A percentile compares a stretch with the other conserved stretches of the same genome.
These are phyloP conservation scores for Colletotrichum chlorophyti DNA, from an alignment of 2,329 filamentous ascomycete genomes.

Conservation along the genomic window DNA sequence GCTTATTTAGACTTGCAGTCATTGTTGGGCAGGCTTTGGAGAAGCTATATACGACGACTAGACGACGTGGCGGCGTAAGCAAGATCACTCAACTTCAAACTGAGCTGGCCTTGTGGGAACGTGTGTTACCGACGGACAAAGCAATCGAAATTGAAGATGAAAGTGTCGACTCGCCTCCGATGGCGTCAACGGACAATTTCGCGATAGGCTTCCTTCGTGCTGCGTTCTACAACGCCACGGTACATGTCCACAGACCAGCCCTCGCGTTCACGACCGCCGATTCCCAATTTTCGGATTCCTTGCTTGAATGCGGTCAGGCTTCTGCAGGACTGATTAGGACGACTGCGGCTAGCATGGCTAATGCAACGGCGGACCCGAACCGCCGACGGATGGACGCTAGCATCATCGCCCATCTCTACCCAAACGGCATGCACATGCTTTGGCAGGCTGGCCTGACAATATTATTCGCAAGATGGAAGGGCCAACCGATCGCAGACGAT, in stretches of 20 bases:
- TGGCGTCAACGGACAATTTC: background rate
- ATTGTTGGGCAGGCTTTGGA: constrained; percentile 34
- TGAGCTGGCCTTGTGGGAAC: constrained; percentile 34
- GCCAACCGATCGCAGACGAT: constrained; percentile 10
- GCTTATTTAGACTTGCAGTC: constrained; percentile 33
- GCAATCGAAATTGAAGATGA: constrained; percentile 16
- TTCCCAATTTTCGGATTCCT: constrained; percentile 30
- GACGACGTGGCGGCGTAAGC: constrained; percentile 33
- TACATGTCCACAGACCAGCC: constrained; percentile 34
- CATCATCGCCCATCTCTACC: constrained; percentile 30
- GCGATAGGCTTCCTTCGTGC: constrained; percentile 26
- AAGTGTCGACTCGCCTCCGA: background rate
- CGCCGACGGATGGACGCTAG: constrained; percentile 1
- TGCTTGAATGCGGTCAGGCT: constrained; percentile 29
- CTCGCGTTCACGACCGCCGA: constrained; percentile 33
- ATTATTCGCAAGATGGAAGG: constrained; percentile 34
- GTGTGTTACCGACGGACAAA: constrained; percentile 4
- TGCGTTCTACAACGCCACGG: constrained; percentile 31
- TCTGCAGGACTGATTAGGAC: constrained; percentile 20
- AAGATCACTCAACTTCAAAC: constrained; percentile 34
- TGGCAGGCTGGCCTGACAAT: constrained; percentile 35
- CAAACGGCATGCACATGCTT: constrained; percentile 35
- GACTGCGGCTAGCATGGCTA: background rate
- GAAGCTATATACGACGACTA: constrained; percentile 34
- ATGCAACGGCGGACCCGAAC: background rate